These are phyloP conservation scores for Beauveria medogensis DNA, from an alignment of 2,329 filamentous ascomycete genomes.

Conservation along the genomic window DNA sequence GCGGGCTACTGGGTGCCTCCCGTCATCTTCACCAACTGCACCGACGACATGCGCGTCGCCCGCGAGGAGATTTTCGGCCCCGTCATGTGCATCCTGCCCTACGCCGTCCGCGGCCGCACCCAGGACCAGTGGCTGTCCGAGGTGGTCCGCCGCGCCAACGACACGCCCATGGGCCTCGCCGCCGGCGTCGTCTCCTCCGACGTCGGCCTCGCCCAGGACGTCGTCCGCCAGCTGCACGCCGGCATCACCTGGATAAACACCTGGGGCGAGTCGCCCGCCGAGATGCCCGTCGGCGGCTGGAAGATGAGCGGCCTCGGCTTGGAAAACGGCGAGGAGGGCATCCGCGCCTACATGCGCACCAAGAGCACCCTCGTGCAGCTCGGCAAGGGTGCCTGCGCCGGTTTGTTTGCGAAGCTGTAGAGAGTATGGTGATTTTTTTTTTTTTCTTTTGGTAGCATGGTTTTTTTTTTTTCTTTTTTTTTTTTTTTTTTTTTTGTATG, in stretches of 20 bases:
- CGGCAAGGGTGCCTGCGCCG: conserved; percentile 52
- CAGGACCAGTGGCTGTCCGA: conserved; percentile 48
- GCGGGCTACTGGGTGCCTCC: conserved; percentile 78
- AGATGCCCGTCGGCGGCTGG: conserved; percentile 91
- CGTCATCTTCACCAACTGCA: conserved; percentile 81
- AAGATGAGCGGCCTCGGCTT: conserved; percentile 83
- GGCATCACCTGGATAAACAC: conserved; percentile 92
- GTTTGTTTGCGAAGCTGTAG: conserved; percentile 63
- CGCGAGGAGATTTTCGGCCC: conserved; percentile 84
- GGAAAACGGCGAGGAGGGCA: conserved; percentile 73
- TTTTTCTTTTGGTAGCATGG: neutral
- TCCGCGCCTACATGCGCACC: conserved; percentile 76
- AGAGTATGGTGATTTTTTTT: neutral
- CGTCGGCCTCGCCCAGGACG: conserved; percentile 62
- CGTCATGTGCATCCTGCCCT: conserved; percentile 73
- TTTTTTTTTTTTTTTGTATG: neutral
- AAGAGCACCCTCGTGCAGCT: conserved; percentile 86
- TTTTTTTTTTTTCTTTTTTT: neutral
- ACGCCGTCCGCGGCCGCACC: conserved; percentile 39
- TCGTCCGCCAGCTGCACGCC: conserved; percentile 64
- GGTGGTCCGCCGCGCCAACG: conserved; percentile 64
- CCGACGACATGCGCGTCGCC: conserved; percentile 70
- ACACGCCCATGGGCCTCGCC: conserved; percentile 69
- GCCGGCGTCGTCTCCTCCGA: conserved; percentile 77
- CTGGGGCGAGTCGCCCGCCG: conserved; percentile 85